These are phyloP conservation scores for Torulaspora pretoriensis DNA, from an alignment of 1,139 yeast species.

Conservation along the genomic window DNA sequence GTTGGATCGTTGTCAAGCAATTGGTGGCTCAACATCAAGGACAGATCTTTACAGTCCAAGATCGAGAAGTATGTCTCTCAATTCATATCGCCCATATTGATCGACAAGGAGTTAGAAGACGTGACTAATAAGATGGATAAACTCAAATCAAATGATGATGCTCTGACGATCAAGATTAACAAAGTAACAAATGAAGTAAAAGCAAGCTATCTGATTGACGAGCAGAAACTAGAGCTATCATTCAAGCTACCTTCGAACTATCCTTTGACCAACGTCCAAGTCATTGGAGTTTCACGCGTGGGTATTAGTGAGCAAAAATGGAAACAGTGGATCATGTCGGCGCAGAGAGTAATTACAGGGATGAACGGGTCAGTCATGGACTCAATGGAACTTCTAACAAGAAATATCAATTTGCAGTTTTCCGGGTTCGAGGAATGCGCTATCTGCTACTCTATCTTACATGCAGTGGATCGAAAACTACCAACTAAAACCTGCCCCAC, in stretches of 20 bases:
- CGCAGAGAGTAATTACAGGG: constrained; percentile 68
- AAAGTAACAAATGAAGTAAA: constrained; percentile 63
- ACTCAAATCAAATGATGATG: constrained; percentile 46
- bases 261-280: constrained; percentile 69
- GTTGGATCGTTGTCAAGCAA: constrained; percentile 64
- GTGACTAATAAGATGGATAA: constrained; percentile 44
- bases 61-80: constrained; percentile 61
- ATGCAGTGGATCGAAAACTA: constrained; percentile 78
- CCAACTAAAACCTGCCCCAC: constrained; percentile 87
- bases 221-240: constrained; percentile 77
- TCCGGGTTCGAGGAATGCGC: constrained; percentile 96
- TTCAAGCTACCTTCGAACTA: constrained; percentile 66
- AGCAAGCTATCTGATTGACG: constrained; percentile 77
- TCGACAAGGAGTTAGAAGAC: constrained; percentile 53
- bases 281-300: constrained; percentile 72
- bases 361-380: constrained; percentile 80
- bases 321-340: constrained; percentile 93
- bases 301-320: constrained; percentile 92
- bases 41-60: constrained; percentile 42
- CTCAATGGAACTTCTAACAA: constrained; percentile 75
- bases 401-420: constrained; percentile 76
- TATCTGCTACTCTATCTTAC: constrained; percentile 86
- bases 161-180: constrained; percentile 60
- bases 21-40: constrained; percentile 60
- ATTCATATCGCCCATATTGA: constrained; percentile 60